Evolutionary conservation across 1,139 yeast genomes (phyloP), one percentile per base, ranked within the genome.

Genomic region (Schizosaccharomyces versatilis): DNA sequence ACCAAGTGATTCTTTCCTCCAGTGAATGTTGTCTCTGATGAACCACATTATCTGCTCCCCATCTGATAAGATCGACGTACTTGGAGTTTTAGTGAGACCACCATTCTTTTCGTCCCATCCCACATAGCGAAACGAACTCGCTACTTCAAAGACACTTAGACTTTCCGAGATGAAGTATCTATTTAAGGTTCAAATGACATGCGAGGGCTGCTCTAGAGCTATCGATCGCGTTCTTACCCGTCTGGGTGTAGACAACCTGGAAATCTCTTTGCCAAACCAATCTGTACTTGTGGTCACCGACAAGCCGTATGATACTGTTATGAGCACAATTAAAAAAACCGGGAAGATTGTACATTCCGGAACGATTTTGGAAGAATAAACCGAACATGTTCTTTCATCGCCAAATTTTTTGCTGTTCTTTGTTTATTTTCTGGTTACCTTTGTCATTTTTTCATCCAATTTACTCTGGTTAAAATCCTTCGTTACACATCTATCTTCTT

Each of bases 321-420:
- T 81, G 58, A 80, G 75, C 56, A 79, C 86, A 57, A 88, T 90
- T 62, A 73, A 81, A 60, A 90, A 88, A 72, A 86, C 97, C 1
- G 98, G 98, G 39, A 90, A 88, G 72, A 78, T 79, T 63, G 82
- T 90, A 57, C 72, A 75, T 57, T 73, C 74, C 38, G 95, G 95
- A 9, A 73, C 74, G 58, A 61, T 63, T 7, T 52, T 68, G 51
- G 67, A 62, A 32, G 66, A 63, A 56, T 42, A 12, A 24, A 24
- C 32, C 5, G 32, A 24, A 24, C 32, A 24, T 5, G 2, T 24
- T 3, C 2, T 24, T 24, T 24, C 5, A 24, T 5, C 5, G 32
- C 32, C 32, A 24, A 24, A 24, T 5, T 24, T 24, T 5, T 24
- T 24, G 32, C 5, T 24, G 5, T 24, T 24, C 32, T 24, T 24